phyloP scores from a whole-genome alignment of 2,329 filamentous ascomycete species.

The Fonsecaea monophora region DNA sequence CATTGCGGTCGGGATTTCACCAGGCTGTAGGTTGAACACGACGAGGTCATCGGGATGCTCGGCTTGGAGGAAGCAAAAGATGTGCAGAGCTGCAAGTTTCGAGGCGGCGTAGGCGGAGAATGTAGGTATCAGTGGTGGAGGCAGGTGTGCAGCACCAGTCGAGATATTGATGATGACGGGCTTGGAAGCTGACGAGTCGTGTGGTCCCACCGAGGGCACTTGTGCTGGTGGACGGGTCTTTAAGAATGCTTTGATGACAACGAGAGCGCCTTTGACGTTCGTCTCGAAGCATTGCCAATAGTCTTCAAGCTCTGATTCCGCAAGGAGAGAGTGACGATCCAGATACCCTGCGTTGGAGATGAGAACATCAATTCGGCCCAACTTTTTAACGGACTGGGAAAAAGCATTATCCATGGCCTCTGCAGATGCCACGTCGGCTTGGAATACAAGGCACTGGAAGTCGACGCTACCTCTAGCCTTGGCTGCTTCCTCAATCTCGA shows the following conservation, averaged over 20 bases:
- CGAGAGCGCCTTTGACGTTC: conserved; percentile 21
- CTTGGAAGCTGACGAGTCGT: not conserved
- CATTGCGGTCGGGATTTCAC: conserved; percentile 17
- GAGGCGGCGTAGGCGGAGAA: conserved; percentile 17
- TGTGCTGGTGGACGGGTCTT: not conserved
- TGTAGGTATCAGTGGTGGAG: not conserved
- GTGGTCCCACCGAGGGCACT: not conserved
- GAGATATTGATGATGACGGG: conserved; percentile 18
- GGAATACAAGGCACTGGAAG: conserved; percentile 13
- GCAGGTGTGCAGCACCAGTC: conserved; percentile 4
- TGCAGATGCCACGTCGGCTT: conserved; percentile 7
- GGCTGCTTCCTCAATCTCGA: conserved; percentile 16
- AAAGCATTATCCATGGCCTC: conserved; percentile 16
- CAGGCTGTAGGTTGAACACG: conserved; percentile 22
- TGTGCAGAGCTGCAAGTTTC: conserved; percentile 12
- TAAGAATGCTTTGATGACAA: conserved; percentile 22
- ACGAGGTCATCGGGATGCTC: conserved; percentile 2
- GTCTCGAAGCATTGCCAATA: conserved; percentile 24
- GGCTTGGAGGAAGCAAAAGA: conserved; percentile 16
- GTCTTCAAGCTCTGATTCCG: conserved; percentile 11
- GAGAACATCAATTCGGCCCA: conserved; percentile 16
- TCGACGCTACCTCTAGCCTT: not conserved
- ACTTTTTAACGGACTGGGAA: not conserved
- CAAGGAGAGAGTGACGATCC: not conserved
- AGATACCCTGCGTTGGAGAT: conserved; percentile 16